These are phyloP conservation scores for Trametes hirsuta DNA, from an alignment of 1,284 basidiomycete species.

Conservation along the genomic window DNA sequence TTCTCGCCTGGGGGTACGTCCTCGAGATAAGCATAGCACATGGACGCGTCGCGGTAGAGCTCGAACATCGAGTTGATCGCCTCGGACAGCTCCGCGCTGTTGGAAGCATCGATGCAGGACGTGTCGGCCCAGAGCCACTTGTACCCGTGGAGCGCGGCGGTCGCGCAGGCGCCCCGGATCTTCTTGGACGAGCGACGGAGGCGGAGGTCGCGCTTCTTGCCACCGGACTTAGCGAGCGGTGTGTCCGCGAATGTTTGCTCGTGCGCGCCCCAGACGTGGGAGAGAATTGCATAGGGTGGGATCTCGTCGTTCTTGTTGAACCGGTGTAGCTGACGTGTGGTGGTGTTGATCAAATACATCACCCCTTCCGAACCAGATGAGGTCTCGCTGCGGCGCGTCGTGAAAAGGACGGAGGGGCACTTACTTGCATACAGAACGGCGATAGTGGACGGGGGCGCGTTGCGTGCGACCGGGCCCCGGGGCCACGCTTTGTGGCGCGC, in stretches of 20 bases:
- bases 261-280: constrained; percentile 17
- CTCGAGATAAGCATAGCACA: constrained; percentile 24
- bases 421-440: too few species aligned
- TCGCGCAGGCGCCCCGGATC: constrained; percentile 11
- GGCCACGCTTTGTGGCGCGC: too few species aligned
- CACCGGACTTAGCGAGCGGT: background rate
- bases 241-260: constrained; percentile 18
- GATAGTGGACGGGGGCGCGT: too few species aligned
- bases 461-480: too few species aligned
- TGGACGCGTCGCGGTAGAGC: constrained; percentile 13
- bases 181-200: constrained; percentile 13
- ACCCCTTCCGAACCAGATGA: background rate
- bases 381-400: background rate
- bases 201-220: background rate
- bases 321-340: constrained; percentile 9
- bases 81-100: constrained; percentile 24
- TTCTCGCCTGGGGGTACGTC: constrained; percentile 17
- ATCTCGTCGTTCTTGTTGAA: constrained; percentile 7
- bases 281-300: constrained; percentile 22
- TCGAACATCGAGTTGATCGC: constrained; percentile 25
- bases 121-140: constrained; percentile 22
- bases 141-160: constrained; percentile 15
- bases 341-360: constrained; percentile 23
- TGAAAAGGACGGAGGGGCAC: background rate
- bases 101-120: constrained; percentile 22